Conservation (phyloP, 805 yeast genomes). For the Spathaspora boniae region DNA sequence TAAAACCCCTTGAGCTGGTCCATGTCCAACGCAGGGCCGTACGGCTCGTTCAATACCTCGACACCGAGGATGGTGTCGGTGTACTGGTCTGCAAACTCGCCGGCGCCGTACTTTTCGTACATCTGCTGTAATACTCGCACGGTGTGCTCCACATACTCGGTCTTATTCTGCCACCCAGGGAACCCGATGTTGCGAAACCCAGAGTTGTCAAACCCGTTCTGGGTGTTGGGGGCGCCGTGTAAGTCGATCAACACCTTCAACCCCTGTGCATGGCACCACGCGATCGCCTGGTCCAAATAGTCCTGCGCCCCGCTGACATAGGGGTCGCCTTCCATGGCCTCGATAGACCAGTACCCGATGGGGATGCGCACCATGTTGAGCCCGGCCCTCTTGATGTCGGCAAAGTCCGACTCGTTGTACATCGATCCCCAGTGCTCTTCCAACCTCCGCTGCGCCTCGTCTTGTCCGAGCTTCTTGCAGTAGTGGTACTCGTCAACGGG, state of each 20-base stretch:
- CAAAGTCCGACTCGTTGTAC: constrained; percentile 58
- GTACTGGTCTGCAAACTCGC: constrained; percentile 17
- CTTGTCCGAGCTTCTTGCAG: constrained; percentile 47
- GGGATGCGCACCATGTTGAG: constrained; percentile 73
- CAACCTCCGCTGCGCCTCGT: constrained; percentile 40
- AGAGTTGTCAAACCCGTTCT: constrained; percentile 82
- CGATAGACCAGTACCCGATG: constrained; percentile 80
- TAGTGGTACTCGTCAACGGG: constrained; percentile 63
- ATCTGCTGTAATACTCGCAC: constrained; percentile 30
- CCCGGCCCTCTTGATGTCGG: constrained; percentile 47
- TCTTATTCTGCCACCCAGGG: constrained; percentile 33
- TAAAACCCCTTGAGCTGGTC: constrained; percentile 25
- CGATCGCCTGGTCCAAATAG: constrained; percentile 61
- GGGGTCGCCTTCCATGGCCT: constrained; percentile 48
- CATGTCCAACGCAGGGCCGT: constrained; percentile 21
- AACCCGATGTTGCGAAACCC: constrained; percentile 52
- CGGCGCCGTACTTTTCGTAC: constrained; percentile 33
- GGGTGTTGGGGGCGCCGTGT: constrained; percentile 83
- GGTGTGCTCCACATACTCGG: constrained; percentile 26
- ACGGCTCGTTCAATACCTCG: constrained; percentile 41
- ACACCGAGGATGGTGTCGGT: constrained; percentile 36
- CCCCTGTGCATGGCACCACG: constrained; percentile 60
- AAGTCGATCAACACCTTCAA: constrained; percentile 72
- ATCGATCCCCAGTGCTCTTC: constrained; percentile 55
- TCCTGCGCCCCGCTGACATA: constrained; percentile 63